Evolutionary conservation across 2,329 filamentous ascomycete species (phyloP).

Genomic region (Aureobasidium sp.): DNA sequence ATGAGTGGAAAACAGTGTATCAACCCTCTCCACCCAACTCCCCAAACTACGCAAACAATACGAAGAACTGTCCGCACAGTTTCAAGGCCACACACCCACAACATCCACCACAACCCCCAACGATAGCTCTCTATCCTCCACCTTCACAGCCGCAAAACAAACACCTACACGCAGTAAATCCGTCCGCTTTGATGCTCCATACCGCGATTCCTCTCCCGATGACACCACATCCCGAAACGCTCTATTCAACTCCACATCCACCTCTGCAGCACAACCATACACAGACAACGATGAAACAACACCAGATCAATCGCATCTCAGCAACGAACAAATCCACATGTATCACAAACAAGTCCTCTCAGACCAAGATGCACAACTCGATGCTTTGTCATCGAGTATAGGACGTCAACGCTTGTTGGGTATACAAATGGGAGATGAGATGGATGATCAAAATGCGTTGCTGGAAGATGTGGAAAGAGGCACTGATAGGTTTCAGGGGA

Average conservation of each 20-base stretch:
- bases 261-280: constrained; percentile 56
- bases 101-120: constrained; percentile 64
- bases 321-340: constrained; percentile 87
- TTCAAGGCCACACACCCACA: constrained; percentile 67
- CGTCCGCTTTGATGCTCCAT: constrained; percentile 83
- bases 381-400: constrained; percentile 69
- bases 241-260: constrained; percentile 50
- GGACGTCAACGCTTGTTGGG: constrained; percentile 90
- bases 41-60: constrained; percentile 77
- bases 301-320: constrained; percentile 63
- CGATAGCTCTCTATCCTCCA: constrained; percentile 65
- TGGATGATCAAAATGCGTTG: constrained; percentile 90
- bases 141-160: constrained; percentile 68
- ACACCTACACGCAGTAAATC: constrained; percentile 59
- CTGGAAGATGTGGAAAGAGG: constrained; percentile 89
- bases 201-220: constrained; percentile 32
- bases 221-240: constrained; percentile 58
- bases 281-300: constrained; percentile 60
- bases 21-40: constrained; percentile 62
- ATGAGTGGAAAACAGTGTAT: background rate
- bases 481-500: constrained; percentile 82
- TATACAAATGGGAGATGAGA: constrained; percentile 96
- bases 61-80: constrained; percentile 81
- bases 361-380: constrained; percentile 97
- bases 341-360: constrained; percentile 84